Conservation (phyloP, 306 rosid genomes). For the Parietaria judaica region DNA sequence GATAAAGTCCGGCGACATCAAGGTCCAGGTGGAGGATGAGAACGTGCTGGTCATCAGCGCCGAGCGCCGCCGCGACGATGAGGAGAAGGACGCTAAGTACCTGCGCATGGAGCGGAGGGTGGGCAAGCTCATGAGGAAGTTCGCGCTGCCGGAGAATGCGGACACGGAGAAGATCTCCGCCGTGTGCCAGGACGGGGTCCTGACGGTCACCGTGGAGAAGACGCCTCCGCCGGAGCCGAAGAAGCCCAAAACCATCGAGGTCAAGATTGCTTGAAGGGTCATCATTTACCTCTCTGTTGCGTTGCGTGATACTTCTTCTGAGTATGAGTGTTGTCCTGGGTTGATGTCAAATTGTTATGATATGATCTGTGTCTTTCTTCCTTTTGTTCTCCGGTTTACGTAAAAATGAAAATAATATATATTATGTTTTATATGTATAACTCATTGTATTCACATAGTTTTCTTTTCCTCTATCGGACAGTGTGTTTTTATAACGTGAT, state of each 20-base stretch:
- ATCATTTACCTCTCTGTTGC: too few species aligned
- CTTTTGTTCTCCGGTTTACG: too few species aligned
- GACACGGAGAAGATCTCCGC: constrained; percentile 55
- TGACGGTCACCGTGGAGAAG: constrained; percentile 62
- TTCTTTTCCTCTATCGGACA: too few species aligned
- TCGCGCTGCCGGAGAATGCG: constrained; percentile 73
- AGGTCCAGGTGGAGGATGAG: constrained; percentile 62
- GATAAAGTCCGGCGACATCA: constrained; percentile 48
- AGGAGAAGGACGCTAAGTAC: constrained; percentile 61
- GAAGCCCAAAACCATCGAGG: constrained; percentile 71
- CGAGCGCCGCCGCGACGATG: constrained; percentile 56
- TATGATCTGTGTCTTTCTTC: too few species aligned
- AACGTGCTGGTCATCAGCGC: constrained; percentile 46
- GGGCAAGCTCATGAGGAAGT: constrained; percentile 78
- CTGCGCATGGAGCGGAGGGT: constrained; percentile 84
- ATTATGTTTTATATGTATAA: too few species aligned
- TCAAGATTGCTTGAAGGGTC: constrained; percentile 52
- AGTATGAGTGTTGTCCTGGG: too few species aligned
- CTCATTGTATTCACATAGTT: too few species aligned
- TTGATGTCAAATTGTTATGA: too few species aligned
- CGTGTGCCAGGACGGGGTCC: constrained; percentile 66
- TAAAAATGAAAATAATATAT: too few species aligned
- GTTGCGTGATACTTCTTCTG: too few species aligned
- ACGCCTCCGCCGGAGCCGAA: constrained; percentile 87
- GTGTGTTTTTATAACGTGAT: too few species aligned